Evolutionary conservation across 1,284 basidiomycete species (phyloP).

Genomic region (Schizophyllum commune): DNA sequence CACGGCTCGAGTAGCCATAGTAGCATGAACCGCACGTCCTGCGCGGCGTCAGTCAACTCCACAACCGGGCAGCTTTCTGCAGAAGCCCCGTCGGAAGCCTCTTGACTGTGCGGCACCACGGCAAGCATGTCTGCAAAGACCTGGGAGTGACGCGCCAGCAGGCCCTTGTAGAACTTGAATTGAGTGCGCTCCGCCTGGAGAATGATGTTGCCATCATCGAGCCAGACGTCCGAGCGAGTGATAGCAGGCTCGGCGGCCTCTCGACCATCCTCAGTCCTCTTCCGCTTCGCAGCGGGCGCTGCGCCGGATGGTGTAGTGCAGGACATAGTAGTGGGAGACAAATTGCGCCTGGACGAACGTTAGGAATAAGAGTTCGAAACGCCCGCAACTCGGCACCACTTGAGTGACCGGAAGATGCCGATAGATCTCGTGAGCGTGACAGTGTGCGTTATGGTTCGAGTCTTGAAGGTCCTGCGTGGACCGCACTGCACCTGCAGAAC

Average conservation of each 20-base stretch:
- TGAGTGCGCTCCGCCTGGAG: conserved; percentile 9
- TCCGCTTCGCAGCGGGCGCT: neutral
- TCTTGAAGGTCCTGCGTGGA: neutral
- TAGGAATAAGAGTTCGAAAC: neutral
- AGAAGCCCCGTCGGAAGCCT: conserved; percentile 1
- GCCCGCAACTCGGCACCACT: neutral
- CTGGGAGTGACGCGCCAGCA: conserved; percentile 4
- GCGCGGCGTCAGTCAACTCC: neutral
- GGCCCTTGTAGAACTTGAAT: conserved; percentile 9
- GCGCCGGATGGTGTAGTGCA: neutral
- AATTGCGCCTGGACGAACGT: neutral
- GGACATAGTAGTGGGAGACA: neutral
- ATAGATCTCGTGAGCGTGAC: neutral
- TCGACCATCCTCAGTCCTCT: neutral
- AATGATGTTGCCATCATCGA: conserved; percentile 10
- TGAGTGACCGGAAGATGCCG: neutral
- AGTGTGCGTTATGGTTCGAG: neutral
- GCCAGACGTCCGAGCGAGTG: neutral
- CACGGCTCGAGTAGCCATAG: neutral
- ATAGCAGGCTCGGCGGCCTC: neutral
- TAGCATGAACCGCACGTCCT: neutral
- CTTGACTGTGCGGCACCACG: conserved; percentile 2
- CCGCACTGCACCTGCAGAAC: too few relatives aligned
- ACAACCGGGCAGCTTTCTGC: neutral
- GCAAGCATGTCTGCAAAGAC: conserved; percentile 12